Percentiles rank a stretch among this genome's conserved stretches.
phyloP scores from a whole-genome alignment of 495 filamentous ascomycete genomes.

The Annulohypoxylon maeteangense region DNA sequence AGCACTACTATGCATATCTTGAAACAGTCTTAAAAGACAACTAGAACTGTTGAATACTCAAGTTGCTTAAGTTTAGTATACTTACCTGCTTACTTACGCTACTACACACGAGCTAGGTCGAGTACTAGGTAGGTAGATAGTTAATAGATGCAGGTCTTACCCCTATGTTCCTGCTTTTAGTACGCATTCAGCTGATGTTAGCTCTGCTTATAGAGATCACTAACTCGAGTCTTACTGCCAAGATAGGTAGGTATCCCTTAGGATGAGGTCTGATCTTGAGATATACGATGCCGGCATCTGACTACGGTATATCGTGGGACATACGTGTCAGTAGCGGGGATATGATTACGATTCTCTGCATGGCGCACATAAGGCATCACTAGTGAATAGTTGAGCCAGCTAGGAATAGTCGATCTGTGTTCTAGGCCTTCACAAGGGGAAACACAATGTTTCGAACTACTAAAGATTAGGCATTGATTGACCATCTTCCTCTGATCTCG shows the following conservation, averaged over 20 bases:
- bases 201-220: neutral
- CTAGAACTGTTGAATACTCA: neutral
- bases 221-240: neutral
- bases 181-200: neutral
- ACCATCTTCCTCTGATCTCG: too few species aligned
- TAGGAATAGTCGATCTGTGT: neutral
- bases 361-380: neutral
- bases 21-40: neutral
- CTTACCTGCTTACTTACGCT: too few species aligned
- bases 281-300: neutral
- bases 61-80: neutral
- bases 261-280: neutral
- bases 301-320: neutral
- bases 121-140: neutral
- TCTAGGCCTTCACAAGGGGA: neutral
- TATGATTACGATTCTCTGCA: neutral
- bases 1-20: neutral
- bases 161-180: conserved; percentile 1
- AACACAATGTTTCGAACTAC: too few species aligned
- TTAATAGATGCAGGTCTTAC: neutral
- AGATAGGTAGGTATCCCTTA: neutral
- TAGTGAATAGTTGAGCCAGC: neutral
- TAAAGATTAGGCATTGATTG: too few species aligned
- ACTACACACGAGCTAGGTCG: neutral
- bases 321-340: neutral